Evolutionary conservation across 352 stramenopile species (phyloP), one percentile per base, ranked within the genome.

Genomic region (Saprolegnia diclina): DNA sequence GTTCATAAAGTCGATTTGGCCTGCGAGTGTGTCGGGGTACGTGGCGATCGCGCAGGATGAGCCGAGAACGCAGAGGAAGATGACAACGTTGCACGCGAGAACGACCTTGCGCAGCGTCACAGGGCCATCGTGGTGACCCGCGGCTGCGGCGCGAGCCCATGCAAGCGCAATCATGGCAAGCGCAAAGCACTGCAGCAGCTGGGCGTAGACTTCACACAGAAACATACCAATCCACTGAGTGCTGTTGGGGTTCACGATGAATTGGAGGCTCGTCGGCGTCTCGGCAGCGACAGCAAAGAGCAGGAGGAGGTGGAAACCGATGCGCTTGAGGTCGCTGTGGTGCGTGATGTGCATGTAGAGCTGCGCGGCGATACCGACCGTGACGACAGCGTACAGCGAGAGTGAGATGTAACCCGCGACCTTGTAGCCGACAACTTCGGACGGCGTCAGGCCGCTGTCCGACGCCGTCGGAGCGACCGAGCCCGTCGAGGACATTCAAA

Each of bases 1-100:
- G 26, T 69, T 66, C 76, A 87, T 86, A 68, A 89, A 95, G 44
- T 73, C 78, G 71, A 81, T 81, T 72, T 89, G 78, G 50, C 83
- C 87, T 67, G 80, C 74, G 4, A 80, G 71, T 56, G 90, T 77
- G 66, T 84, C 79, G 52, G 81, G 79, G 67, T 79, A 85, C 44
- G 72, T 68, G 16, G 72, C 62, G 32, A 93, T 74, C 35, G 88
- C 56, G n/a, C 90, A 56, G 32, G 79, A 79, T 11, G 92, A 75
- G 19, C 77, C 67, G 35, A 90, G 44, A 14, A 77, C 85, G 35
- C 24, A 59, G 11, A 59, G n/a, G 24, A 59, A 24, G 16, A 59
- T 59, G 35, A 59, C n/a, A 45, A 67, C 64, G 64, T 91, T 91
- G 71, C 89, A 76, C n/a, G 76, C 74, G 26, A 79, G 72, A 56